Evolutionary conservation across 306 rosid species (phyloP), one percentile per base, ranked within the genome.

Genomic region (Cucurbita ficifolia): DNA sequence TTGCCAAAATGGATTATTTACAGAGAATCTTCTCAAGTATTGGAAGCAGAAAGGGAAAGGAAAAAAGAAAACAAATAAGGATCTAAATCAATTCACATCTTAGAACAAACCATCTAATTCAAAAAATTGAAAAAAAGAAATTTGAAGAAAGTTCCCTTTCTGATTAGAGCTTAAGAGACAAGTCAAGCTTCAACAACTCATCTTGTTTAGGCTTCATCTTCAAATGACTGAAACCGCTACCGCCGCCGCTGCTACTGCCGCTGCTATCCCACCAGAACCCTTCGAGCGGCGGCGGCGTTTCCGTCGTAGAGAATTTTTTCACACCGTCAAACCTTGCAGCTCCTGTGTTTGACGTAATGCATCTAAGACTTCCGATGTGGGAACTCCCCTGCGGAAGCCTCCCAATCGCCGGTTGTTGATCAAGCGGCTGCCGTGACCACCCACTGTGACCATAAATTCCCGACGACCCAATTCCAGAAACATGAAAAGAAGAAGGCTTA

Each of bases 161-260:
- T 39, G 57, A 46, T 92, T 75, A 90, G 84, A 93, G 96, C 85
- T 83, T 93, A 69, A 93, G 98, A 74, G 96, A 88, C 88, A 93
- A 88, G 87, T 93, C 98, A 76, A 93, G 96, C 76, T 87, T 88
- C 80, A 86, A 87, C 70, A 87, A 73, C 58, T 92, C 92, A 53
- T 91, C 93, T 83, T 84, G 85, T 70, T 86, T 84, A 65, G 81
- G 77, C 70, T 82, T 85, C 51, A 84, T 75, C 76, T 82, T 85
- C 46, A 85, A 73, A 76, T 76, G 81, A 50, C 64, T 77, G 71
- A 69, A 49, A 65, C 75, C 73, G 56, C 58, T 77, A 0, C 39
- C 64, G 2, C 40, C 29, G 2, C 63, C 63, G 1, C 39, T 39
- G 1, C 64, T 10, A 5, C 67, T 39, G 10, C 48, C 46, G 68